Evolutionary conservation across 805 yeast species (phyloP).

Genomic region (Yamadazyma ubonensis): DNA sequence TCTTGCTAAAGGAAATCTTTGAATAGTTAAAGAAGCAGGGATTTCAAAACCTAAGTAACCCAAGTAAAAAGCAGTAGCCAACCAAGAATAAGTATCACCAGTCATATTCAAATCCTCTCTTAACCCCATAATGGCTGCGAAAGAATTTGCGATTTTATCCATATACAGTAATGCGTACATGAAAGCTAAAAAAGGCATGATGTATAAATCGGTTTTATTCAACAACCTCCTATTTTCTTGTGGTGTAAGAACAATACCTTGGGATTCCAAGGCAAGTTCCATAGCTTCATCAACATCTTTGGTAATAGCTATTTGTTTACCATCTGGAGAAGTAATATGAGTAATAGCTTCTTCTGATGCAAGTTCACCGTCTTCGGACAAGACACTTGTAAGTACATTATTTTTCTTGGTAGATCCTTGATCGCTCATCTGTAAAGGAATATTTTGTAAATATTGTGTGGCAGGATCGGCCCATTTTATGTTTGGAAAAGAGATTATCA

Average conservation of each 20-base stretch:
- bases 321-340: conserved; percentile 18
- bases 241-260: conserved; percentile 17
- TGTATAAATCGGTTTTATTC: conserved; percentile 20
- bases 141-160: conserved; percentile 38
- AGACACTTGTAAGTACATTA: not conserved
- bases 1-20: conserved; percentile 56
- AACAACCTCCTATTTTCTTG: conserved; percentile 16
- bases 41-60: conserved; percentile 62
- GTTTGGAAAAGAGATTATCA: not conserved
- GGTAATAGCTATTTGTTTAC: conserved; percentile 24
- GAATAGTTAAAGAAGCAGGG: conserved; percentile 47
- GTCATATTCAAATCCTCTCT: conserved; percentile 34
- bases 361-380: not conserved
- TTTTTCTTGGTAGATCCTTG: not conserved
- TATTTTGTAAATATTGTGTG: not conserved
- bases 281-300: conserved; percentile 42
- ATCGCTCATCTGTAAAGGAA: conserved; percentile 1
- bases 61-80: conserved; percentile 41
- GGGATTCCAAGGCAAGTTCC: conserved; percentile 25
- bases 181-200: conserved; percentile 25
- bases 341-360: conserved; percentile 12
- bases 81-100: conserved; percentile 36
- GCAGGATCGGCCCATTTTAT: not conserved
- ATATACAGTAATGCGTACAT: conserved; percentile 25
- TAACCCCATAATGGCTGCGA: conserved; percentile 38